Base-by-base conservation (phyloP, 441 rosid genomes). In the Hura crepitans region DNA sequence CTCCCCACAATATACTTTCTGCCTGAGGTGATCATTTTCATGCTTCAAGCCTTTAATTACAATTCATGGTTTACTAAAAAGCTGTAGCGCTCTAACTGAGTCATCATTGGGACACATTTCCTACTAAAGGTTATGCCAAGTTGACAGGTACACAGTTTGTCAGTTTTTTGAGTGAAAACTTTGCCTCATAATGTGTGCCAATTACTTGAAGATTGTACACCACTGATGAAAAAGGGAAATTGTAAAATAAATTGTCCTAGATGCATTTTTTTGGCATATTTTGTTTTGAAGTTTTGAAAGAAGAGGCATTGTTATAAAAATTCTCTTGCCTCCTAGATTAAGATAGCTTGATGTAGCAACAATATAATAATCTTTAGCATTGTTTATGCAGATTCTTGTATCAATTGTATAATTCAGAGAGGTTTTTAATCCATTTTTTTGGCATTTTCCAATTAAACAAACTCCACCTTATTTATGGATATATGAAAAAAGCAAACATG, bases 1-100 rank as follows among this genome's bases (percentile, higher is more conserved):
- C 97, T 80, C 95, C 92, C 47, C 74, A 84, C 28, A 85, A 86
- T 66, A 67, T 82, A 49, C 84, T 73, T 60, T 84, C 85, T 18
- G 81, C 85, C 39, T 89, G 80, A 93, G 69, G 80, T 62, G 47
- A 50, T 56, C 37, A 67, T 15, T 64, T 60, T 72, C 59, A 62
- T 69, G 72, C 68, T 75, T 75, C 75, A 49, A 56, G 62, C 49
- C 25, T 55, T 42, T n/a, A 23, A 13, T 53, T 69, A 60, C 73
- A 42, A 13, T 42, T 72, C 69, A 71, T 71, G 68, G 53, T 73
- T 49, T 25, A 67, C 68, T 20, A 12, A 82, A 73, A 75, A 77
- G 74, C 63, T 65, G 54, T 71, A 45, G 70, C 70, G 43, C 9
- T 56, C 57, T n/a, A 35, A 54, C 51, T 37, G 55, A 35, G 25